These are phyloP conservation scores for Saccharomyces pastorianus DNA, from an alignment of 1,139 yeast species.

Conservation along the genomic window DNA sequence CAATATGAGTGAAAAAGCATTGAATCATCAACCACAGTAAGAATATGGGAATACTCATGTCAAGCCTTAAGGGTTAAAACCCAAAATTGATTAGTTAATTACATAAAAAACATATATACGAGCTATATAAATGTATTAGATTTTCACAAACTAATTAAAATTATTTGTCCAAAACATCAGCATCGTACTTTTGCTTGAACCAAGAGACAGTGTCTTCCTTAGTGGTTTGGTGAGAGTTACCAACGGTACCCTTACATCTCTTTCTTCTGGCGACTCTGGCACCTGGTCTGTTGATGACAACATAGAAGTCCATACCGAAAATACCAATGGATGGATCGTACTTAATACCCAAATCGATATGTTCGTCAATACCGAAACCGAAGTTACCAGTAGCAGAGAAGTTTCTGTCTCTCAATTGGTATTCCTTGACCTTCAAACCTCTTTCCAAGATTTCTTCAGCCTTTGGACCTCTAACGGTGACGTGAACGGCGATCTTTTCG, in stretches of 20 bases:
- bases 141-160: slow-evolving; percentile 70
- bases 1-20: neutral
- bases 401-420: slow-evolving; percentile 89
- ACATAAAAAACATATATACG: neutral
- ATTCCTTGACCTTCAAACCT: slow-evolving; percentile 99
- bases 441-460: slow-evolving; percentile 99
- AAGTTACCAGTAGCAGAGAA: slow-evolving; percentile 99
- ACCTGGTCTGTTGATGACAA: slow-evolving; percentile 99
- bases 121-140: neutral
- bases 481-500: slow-evolving; percentile 99
- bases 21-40: neutral
- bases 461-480: slow-evolving; percentile 99
- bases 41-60: too few species aligned
- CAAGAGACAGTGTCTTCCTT: slow-evolving; percentile 94
- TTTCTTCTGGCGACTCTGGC: slow-evolving; percentile 98
- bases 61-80: neutral
- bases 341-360: slow-evolving; percentile 99
- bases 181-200: slow-evolving; percentile 99
- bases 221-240: slow-evolving; percentile 86
- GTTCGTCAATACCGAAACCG: slow-evolving; percentile 99
- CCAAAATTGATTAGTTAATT: neutral
- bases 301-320: slow-evolving; percentile 99
- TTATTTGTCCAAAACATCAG: slow-evolving; percentile 87
- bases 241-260: slow-evolving; percentile 85
- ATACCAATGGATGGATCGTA: slow-evolving; percentile 99